Percentiles rank a stretch among this genome's conserved stretches.
These are phyloP conservation scores for Leptographium wingfieldii DNA, from an alignment of 2,329 filamentous ascomycete genomes.

Conservation along the genomic window DNA sequence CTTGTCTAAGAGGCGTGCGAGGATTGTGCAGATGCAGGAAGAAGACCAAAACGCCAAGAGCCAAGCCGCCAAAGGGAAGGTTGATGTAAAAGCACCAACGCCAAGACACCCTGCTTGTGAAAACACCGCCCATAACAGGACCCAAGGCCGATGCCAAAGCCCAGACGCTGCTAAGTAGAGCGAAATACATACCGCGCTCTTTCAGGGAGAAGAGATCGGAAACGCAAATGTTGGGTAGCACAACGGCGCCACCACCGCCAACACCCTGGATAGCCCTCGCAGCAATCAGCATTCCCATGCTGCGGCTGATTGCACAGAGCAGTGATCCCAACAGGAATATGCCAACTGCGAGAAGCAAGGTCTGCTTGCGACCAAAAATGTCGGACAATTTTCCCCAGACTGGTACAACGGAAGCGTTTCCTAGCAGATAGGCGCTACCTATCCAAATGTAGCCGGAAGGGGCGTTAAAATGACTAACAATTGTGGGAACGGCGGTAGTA, in stretches of 20 bases:
- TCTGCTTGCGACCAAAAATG: constrained; percentile 44
- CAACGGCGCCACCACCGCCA: constrained; percentile 41
- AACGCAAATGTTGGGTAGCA: constrained; percentile 43
- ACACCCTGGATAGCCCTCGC: constrained; percentile 42
- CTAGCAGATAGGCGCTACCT: constrained; percentile 58
- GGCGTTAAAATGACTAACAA: constrained; percentile 48
- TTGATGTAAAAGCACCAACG: neutral
- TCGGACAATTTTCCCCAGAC: constrained; percentile 54
- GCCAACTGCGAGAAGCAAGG: constrained; percentile 33
- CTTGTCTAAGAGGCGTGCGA: constrained; percentile 45
- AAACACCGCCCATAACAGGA: constrained; percentile 3
- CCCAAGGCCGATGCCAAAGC: constrained; percentile 2
- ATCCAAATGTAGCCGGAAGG: constrained; percentile 65
- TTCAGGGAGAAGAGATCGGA: constrained; percentile 25
- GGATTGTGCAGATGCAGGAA: constrained; percentile 57
- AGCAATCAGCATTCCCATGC: constrained; percentile 39
- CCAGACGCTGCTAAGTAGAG: neutral
- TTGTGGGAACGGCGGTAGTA: constrained; percentile 53
- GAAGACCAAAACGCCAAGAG: constrained; percentile 39
- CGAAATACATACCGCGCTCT: constrained; percentile 3
- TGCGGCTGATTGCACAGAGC: constrained; percentile 35
- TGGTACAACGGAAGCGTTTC: constrained; percentile 51
- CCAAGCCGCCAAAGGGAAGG: constrained; percentile 21
- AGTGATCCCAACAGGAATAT: constrained; percentile 42
- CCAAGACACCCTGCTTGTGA: neutral